phyloP scores from a whole-genome alignment of 768 basidiomycete species.

The Termitomyces eurrhizus region DNA sequence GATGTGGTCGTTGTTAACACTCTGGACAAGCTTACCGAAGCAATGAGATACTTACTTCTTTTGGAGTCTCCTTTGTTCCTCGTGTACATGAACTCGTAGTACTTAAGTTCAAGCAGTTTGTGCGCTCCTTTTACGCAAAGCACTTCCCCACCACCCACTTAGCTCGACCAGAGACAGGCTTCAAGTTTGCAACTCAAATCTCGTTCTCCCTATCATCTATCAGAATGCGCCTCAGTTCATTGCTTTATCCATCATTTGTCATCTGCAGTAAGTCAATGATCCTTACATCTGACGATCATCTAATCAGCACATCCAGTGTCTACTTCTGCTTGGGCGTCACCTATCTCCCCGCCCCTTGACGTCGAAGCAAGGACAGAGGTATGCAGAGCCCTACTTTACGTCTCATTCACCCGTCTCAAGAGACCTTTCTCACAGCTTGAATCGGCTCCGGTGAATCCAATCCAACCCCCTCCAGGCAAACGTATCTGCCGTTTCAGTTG shows the following conservation, averaged over 20 bases:
- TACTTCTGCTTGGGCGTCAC: slow-evolving; percentile 10
- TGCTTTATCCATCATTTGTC: slow-evolving; percentile 8
- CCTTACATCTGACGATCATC: neutral
- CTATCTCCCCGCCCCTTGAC: slow-evolving; percentile 15
- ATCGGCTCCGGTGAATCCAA: neutral
- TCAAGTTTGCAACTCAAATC: neutral
- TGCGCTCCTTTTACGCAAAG: neutral
- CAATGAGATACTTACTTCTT: slow-evolving; percentile 9
- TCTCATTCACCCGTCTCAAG: neutral
- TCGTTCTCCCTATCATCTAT: neutral
- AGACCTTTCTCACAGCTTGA: neutral
- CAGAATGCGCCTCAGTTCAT: slow-evolving; percentile 9
- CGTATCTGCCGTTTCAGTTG: slow-evolving; percentile 12
- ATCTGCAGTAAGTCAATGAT: slow-evolving; percentile 14
- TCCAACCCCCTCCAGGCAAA: neutral
- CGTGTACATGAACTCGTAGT: neutral
- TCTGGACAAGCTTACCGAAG: slow-evolving; percentile 3
- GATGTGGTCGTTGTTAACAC: neutral
- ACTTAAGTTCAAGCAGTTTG: slow-evolving; percentile 1
- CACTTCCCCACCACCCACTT: too few species aligned
- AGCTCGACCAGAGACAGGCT: neutral
- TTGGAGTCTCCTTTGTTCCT: slow-evolving; percentile 6
- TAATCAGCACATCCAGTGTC: slow-evolving; percentile 9
- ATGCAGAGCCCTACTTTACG: neutral
- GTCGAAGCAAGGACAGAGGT: slow-evolving; percentile 15